Base-by-base conservation (phyloP, 2,329 filamentous ascomycete species). In the Aureobasidium sp. region DNA sequence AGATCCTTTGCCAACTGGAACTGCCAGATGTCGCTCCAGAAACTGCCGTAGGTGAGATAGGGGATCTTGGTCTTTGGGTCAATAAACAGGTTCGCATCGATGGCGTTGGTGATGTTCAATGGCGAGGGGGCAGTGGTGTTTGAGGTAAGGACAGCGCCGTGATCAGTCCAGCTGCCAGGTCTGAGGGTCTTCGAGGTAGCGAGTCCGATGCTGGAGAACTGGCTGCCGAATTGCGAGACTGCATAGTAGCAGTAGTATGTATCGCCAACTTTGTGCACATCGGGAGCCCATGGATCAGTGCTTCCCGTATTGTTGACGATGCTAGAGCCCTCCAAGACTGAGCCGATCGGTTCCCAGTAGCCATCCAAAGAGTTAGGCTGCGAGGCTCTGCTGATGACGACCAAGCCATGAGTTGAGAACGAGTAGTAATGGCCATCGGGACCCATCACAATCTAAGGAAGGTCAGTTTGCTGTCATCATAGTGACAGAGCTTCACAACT, bases 11-110 rank as follows among this genome's bases (percentile, higher is more conserved):
- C 67, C 68, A 88, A 78, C 37, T 75, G 69, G 1, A 83, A 82
- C 67, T 84, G 82, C 74, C 83, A 87, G 61, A 89, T 78, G 67
- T 85, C 81, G 5, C 74, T 71, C 85, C 85, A 90, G 78, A 88
- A 90, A 11, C 83, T 86, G 29, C 86, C 87, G 64, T 88, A 90
- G 62, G 78, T 83, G 69, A 84, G 74, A 61, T 79, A 81, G 11
- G 77, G 75, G 51, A 79, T 69, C 3, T 70, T 72, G 32, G 71
- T 73, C 54, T 66, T 67, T 1, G 70, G 72, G 29, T 71, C 73
- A 57, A 66, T 67, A 64, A 82, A 75, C 27, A 78, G 66, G 41
- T 75, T 73, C 13, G 71, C 68, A 53, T 79, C 88, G 67, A 90
- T 80, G 44, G 77, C 77, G 64, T 80, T 79, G 69, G 76, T 79